phyloP scores from a whole-genome alignment of 805 yeast genomes.

The Teunomyces cretensis region DNA sequence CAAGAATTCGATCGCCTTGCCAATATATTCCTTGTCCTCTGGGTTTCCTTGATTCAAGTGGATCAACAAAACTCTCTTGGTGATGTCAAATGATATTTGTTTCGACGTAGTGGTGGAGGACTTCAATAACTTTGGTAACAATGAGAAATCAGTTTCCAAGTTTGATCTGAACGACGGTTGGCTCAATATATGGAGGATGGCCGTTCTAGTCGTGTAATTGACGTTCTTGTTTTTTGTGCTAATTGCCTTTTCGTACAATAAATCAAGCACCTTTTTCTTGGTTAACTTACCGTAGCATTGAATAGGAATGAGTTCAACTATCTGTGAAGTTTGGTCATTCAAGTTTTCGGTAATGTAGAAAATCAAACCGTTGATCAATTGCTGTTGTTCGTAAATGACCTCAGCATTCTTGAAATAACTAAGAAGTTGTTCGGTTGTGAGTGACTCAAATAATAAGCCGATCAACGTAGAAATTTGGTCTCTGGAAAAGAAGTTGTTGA shows the following conservation, averaged over 20 bases:
- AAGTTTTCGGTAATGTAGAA: slow-evolving; percentile 14
- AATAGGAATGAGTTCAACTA: slow-evolving; percentile 42
- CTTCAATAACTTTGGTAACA: slow-evolving; percentile 12
- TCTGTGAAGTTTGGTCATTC: slow-evolving; percentile 5
- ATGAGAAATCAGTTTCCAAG: slow-evolving; percentile 44
- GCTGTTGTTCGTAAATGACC: slow-evolving; percentile 49
- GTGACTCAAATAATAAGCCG: slow-evolving; percentile 20
- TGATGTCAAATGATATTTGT: slow-evolving; percentile 4
- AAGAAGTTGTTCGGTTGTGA: slow-evolving; percentile 3
- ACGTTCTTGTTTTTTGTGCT: background rate
- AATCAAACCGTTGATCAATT: slow-evolving; percentile 32
- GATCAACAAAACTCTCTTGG: slow-evolving; percentile 38
- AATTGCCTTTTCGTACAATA: slow-evolving; percentile 8
- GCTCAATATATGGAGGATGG: slow-evolving; percentile 41
- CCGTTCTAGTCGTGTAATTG: slow-evolving; percentile 11
- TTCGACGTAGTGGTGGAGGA: slow-evolving; percentile 5
- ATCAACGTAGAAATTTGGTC: slow-evolving; percentile 29
- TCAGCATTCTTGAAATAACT: slow-evolving; percentile 24
- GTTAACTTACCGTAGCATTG: slow-evolving; percentile 36
- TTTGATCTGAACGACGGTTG: slow-evolving; percentile 56
- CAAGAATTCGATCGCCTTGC: slow-evolving; percentile 12
- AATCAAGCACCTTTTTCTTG: slow-evolving; percentile 16
- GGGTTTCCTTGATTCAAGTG: slow-evolving; percentile 42
- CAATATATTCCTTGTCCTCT: slow-evolving; percentile 21
- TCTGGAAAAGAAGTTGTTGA: slow-evolving; percentile 32